Evolutionary conservation across 257 asterid species (phyloP), one percentile per base, ranked within the genome.

Genomic region (Solanum chilense): DNA sequence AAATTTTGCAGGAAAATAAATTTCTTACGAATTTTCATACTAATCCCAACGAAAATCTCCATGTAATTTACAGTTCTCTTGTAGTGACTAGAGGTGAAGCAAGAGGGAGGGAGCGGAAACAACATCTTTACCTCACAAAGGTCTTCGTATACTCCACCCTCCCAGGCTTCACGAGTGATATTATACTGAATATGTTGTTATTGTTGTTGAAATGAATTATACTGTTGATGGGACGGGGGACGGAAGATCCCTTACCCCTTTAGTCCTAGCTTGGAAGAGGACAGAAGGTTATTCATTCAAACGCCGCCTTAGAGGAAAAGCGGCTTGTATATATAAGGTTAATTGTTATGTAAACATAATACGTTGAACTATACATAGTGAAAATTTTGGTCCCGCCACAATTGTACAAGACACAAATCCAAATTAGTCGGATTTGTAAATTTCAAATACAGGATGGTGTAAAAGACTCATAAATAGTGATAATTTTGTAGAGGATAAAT

Each of bases 401-500:
- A 31, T 10, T 3, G 42, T 9, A 33, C 15, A 33, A 11, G 25
- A 71, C 4, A 18, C 15, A 3, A 71, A 71, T 71, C 8, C 78
- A 71, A 31, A 33, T 71, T 71, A 33, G 45, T 71, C 9, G 25
- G 44, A 14, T 70, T 9, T 31, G 44, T 70, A 27, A 27, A 14
- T 68, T 14, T 27, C 75, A 6, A 3, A 29, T 10, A 4, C 15
- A 64, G 71, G 74, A 68, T 68, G 39, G 39, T 27, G 37, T 27
- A 25, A 12, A 45, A 20, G 41, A 49, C 10, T 27, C 9, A 20
- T 3, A 81, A 47, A 5, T 6, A 49, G 42, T 49, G 68, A 45
- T 81, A 9, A 81, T 20, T 49, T 81, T 83, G 82, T 74, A 91
- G 92, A 86, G 47, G 93, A 91, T 2, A 42, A 76, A 41, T 33